These are phyloP conservation scores for Ustilago curta DNA, from an alignment of 1,284 basidiomycete genomes.

Conservation along the genomic window DNA sequence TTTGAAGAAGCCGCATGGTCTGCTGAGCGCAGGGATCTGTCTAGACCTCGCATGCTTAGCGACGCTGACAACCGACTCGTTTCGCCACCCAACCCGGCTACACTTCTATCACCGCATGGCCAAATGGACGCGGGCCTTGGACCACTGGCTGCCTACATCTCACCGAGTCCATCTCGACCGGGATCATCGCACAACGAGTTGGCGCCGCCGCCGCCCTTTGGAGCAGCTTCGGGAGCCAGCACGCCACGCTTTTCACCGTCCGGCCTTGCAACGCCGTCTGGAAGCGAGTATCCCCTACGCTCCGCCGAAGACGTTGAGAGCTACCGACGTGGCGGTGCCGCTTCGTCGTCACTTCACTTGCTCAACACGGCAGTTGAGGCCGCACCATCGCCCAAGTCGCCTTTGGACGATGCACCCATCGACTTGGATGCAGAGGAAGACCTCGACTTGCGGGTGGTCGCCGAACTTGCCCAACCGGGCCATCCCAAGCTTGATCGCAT, in stretches of 20 bases:
- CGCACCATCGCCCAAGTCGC: conserved; percentile 25
- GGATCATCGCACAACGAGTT: conserved; percentile 32
- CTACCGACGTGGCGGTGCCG: conserved; percentile 2
- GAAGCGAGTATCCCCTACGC: conserved; percentile 18
- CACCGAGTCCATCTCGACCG: conserved; percentile 31
- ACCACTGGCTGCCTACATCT: conserved; percentile 27
- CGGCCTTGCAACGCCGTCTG: conserved; percentile 24
- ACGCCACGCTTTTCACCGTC: conserved; percentile 28
- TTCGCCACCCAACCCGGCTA: conserved; percentile 24
- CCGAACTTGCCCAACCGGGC: conserved; percentile 79
- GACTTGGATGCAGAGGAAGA: conserved; percentile 78
- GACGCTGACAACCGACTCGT: not conserved
- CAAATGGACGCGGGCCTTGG: conserved; percentile 14
- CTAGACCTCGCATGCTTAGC: conserved; percentile 1
- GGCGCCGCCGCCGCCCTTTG: conserved; percentile 24
- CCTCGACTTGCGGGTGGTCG: conserved; percentile 76
- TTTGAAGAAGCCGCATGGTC: conserved; percentile 16
- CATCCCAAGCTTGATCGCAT: conserved; percentile 80
- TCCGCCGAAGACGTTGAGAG: conserved; percentile 15
- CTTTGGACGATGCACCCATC: conserved; percentile 44
- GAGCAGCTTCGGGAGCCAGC: conserved; percentile 23
- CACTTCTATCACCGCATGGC: conserved; percentile 14
- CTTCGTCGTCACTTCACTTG: conserved; percentile 37
- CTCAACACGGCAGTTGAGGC: conserved; percentile 23
- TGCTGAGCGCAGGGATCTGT: conserved; percentile 5